A percentile compares a stretch with the other conserved stretches of the same genome.
phyloP scores from a whole-genome alignment of 2,329 filamentous ascomycete genomes.

The Neonectria neomacrospora region DNA sequence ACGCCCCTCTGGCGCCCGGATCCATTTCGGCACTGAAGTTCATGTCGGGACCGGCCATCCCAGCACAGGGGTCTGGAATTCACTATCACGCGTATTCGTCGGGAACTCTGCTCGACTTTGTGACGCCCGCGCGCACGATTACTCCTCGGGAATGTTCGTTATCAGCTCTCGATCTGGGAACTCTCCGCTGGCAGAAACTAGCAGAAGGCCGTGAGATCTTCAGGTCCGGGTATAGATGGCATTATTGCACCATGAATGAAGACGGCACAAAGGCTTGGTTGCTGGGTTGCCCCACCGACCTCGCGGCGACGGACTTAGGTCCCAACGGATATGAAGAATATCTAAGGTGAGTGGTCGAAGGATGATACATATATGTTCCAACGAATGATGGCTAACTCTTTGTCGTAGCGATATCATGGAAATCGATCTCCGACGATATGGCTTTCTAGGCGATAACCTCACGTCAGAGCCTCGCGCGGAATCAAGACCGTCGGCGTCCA shows the following conservation, averaged over 20 bases:
- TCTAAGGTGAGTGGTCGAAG: constrained; percentile 63
- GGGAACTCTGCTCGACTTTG: constrained; percentile 90
- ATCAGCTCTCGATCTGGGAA: constrained; percentile 86
- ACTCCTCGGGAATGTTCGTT: constrained; percentile 89
- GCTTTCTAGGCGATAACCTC: constrained; percentile 84
- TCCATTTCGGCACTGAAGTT: constrained; percentile 92
- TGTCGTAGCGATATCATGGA: constrained; percentile 81
- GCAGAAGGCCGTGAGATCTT: constrained; percentile 96
- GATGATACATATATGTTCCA: no score
- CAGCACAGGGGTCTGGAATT: constrained; percentile 87
- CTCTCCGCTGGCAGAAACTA: constrained; percentile 92
- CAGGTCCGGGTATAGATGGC: constrained; percentile 92
- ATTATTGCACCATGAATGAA: constrained; percentile 96
- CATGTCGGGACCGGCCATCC: constrained; percentile 81
- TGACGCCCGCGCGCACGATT: constrained; percentile 90
- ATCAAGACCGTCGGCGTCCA: constrained; percentile 60
- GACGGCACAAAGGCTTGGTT: constrained; percentile 97
- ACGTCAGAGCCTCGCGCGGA: constrained; percentile 64
- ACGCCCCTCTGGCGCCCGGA: constrained; percentile 87
- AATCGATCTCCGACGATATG: constrained; percentile 91
- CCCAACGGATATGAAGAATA: constrained; percentile 86
- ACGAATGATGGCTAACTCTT: constrained; percentile 30
- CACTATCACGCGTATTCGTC: constrained; percentile 97
- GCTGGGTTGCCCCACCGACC: constrained; percentile 87
- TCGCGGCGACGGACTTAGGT: constrained; percentile 70